Percentiles rank a stretch among this genome's conserved stretches.
These are phyloP conservation scores for Chaetomium fimeti DNA, from an alignment of 495 filamentous ascomycete genomes.

Conservation along the genomic window DNA sequence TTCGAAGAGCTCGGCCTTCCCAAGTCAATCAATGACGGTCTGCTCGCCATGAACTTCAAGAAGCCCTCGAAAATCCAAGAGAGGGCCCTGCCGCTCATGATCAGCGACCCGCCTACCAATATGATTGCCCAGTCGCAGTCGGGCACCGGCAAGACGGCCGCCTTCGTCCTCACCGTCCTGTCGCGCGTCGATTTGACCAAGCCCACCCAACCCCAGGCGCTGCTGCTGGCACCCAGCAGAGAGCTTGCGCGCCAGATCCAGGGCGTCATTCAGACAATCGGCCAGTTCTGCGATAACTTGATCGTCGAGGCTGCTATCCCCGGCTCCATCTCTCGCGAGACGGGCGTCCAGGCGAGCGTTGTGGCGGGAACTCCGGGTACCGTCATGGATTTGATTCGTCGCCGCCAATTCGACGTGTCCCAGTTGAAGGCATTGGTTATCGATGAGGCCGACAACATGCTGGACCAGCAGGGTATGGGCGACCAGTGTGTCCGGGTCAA, in stretches of 20 bases:
- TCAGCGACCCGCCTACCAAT: slow-evolving; percentile 78
- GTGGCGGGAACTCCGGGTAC: slow-evolving; percentile 95
- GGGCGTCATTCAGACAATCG: slow-evolving; percentile 75
- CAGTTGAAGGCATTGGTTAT: slow-evolving; percentile 76
- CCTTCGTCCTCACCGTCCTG: slow-evolving; percentile 89
- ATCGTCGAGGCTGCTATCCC: slow-evolving; percentile 77
- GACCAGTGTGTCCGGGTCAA: slow-evolving; percentile 93
- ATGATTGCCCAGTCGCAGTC: slow-evolving; percentile 98
- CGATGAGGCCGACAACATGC: slow-evolving; percentile 96
- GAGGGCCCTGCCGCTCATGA: slow-evolving; percentile 81
- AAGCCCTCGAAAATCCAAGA: slow-evolving; percentile 98
- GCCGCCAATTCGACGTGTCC: slow-evolving; percentile 61
- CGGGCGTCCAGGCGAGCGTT: slow-evolving; percentile 65
- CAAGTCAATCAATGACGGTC: slow-evolving; percentile 51
- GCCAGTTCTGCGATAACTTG: slow-evolving; percentile 71
- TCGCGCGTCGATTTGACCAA: slow-evolving; percentile 71
- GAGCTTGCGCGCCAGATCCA: slow-evolving; percentile 95
- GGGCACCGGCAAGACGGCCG: slow-evolving; percentile 96
- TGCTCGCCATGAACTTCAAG: slow-evolving; percentile 80
- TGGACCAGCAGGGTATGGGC: slow-evolving; percentile 87
- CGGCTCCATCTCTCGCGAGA: slow-evolving; percentile 60
- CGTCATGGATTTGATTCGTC: slow-evolving; percentile 78
- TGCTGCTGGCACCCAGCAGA: slow-evolving; percentile 88
- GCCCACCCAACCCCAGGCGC: slow-evolving; percentile 71
- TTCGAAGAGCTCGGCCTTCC: slow-evolving; percentile 84